Evolutionary conservation across 495 filamentous ascomycete species (phyloP).

Genomic region (Usnea hakonensis): DNA sequence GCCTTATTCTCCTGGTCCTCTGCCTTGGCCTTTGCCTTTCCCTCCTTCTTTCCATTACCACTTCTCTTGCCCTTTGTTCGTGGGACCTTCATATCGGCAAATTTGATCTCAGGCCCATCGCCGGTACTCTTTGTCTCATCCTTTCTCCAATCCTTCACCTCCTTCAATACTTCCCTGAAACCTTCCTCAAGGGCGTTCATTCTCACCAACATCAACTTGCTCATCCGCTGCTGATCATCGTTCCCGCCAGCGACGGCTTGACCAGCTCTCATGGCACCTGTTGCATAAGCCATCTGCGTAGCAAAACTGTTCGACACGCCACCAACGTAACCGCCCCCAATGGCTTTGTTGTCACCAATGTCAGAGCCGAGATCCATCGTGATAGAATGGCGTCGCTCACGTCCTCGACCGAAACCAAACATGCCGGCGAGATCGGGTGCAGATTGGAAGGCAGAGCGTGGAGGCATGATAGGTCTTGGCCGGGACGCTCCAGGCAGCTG

Average conservation of each 20-base stretch:
- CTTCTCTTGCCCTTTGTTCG: slow-evolving; percentile 2
- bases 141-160: slow-evolving; percentile 60
- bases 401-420: slow-evolving; percentile 31
- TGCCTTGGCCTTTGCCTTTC: slow-evolving; percentile 20
- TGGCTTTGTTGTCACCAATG: slow-evolving; percentile 59
- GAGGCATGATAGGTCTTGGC: slow-evolving; percentile 47
- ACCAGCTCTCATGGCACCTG: slow-evolving; percentile 39
- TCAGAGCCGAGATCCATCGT: slow-evolving; percentile 66
- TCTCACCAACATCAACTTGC: slow-evolving; percentile 74
- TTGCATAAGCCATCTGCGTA: slow-evolving; percentile 69
- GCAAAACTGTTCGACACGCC: slow-evolving; percentile 67
- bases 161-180: slow-evolving; percentile 74
- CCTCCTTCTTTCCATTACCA: slow-evolving; percentile 15
- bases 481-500: slow-evolving; percentile 23
- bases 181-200: slow-evolving; percentile 87
- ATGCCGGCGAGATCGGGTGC: slow-evolving; percentile 43
- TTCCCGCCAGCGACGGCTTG: slow-evolving; percentile 32
- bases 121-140: slow-evolving; percentile 19
- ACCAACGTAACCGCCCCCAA: slow-evolving; percentile 43
- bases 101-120: slow-evolving; percentile 7
- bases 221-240: slow-evolving; percentile 60
- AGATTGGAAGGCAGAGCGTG: slow-evolving; percentile 44
- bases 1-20: slow-evolving; percentile 23
- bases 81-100: slow-evolving; percentile 1
- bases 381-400: slow-evolving; percentile 44